Conservation (phyloP, 2,329 filamentous ascomycete species). For the Endoconidiophora laricicola region DNA sequence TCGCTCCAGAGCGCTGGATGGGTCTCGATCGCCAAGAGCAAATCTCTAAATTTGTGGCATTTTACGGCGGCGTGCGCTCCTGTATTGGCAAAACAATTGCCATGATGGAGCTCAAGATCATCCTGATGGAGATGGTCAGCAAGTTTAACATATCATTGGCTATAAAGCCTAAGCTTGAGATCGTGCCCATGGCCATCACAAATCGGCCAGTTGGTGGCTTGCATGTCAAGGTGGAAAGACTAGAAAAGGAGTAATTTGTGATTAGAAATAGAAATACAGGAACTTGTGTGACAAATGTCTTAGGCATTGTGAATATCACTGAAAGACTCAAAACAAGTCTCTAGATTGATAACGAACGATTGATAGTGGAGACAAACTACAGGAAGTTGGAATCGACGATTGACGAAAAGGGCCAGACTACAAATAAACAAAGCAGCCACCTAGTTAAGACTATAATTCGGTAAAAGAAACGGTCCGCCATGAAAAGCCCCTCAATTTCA, state of each 20-base stretch:
- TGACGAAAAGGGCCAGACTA: neutral
- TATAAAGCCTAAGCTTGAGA: slow-evolving; percentile 15
- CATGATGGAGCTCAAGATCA: slow-evolving; percentile 23
- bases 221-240: slow-evolving; percentile 5
- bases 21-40: slow-evolving; percentile 14
- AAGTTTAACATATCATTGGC: slow-evolving; percentile 19
- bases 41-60: slow-evolving; percentile 21
- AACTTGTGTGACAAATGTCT: neutral
- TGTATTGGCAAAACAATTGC: slow-evolving; percentile 24
- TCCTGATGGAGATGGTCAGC: slow-evolving; percentile 20
- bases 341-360: no score
- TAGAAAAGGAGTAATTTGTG: neutral
- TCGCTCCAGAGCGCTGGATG: slow-evolving; percentile 26
- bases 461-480: no score
- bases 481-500: no score
- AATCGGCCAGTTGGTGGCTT: neutral
- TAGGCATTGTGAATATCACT: no score
- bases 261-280: neutral
- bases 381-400: neutral
- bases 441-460: no score
- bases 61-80: slow-evolving; percentile 22
- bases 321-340: no score
- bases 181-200: slow-evolving; percentile 14
- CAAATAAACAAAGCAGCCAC: neutral
- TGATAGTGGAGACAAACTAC: no score